Conservation (phyloP, 2,329 filamentous ascomycete species). For the Claviceps lovelessii region DNA sequence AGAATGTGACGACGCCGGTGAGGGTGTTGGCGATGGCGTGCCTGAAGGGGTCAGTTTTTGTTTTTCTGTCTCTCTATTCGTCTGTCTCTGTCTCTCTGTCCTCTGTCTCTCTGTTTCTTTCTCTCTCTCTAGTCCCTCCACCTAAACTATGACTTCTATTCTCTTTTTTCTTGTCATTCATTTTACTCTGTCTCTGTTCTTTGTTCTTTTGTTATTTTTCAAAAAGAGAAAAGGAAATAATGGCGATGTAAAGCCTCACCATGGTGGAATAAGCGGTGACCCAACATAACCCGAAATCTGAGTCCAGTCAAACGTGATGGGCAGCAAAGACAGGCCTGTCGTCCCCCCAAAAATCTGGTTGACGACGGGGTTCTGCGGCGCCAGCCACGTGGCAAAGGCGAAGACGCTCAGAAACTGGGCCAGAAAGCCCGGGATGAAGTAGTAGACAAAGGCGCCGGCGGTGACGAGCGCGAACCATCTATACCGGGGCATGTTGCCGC, state of each 20-base stretch:
- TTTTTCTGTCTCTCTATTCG: background rate
- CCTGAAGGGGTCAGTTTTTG: constrained; percentile 21
- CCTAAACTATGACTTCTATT: background rate
- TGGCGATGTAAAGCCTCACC: constrained; percentile 24
- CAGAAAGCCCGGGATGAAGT: constrained; percentile 55
- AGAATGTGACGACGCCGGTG: constrained; percentile 52
- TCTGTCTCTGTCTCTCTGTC: background rate
- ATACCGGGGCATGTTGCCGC: constrained; percentile 53
- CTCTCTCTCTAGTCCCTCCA: background rate
- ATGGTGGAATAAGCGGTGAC: constrained; percentile 56
- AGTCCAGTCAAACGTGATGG: constrained; percentile 66
- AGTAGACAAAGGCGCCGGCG: constrained; percentile 45
- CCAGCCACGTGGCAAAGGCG: constrained; percentile 58
- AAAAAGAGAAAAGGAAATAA: too few relatives aligned
- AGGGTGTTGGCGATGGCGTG: constrained; percentile 60
- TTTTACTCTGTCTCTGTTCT: background rate
- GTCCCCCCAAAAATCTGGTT: constrained; percentile 62
- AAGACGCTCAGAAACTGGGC: constrained; percentile 57
- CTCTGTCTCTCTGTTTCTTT: too few relatives aligned
- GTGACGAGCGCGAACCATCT: constrained; percentile 48
- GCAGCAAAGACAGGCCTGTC: constrained; percentile 52
- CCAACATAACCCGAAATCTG: constrained; percentile 55
- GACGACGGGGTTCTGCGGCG: constrained; percentile 50
- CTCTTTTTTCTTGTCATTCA: background rate
- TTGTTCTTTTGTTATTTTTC: too few relatives aligned